Evolutionary conservation across 371 early-diverging fungal genomes (phyloP).

Genomic region (Apophysomyces variabilis): DNA sequence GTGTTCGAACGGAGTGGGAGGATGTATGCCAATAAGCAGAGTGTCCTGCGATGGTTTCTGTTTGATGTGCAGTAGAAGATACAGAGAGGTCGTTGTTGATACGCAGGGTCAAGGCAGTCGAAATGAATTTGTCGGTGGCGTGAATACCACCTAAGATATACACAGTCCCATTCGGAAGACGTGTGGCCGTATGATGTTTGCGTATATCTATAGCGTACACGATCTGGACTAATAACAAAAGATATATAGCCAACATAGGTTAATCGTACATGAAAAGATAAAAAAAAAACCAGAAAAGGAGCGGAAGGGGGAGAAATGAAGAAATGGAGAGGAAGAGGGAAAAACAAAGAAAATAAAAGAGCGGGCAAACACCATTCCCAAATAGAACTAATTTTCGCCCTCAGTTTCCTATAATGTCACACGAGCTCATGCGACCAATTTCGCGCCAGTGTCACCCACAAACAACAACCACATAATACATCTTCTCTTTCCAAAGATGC

Average conservation of each 20-base stretch:
- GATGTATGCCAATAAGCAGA: constrained; percentile 5
- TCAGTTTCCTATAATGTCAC: background rate
- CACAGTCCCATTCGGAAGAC: constrained; percentile 7
- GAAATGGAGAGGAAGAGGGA: background rate
- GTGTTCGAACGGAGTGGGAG: background rate
- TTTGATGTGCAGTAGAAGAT: constrained; percentile 6
- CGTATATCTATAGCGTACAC: background rate
- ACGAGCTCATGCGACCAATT: constrained; percentile 9
- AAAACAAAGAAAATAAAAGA: background rate
- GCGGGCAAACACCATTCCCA: background rate
- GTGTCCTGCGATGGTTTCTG: constrained; percentile 1
- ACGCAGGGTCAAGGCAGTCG: constrained; percentile 1
- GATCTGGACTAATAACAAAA: constrained; percentile 7
- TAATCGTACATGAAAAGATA: background rate
- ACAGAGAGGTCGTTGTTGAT: constrained; percentile 3
- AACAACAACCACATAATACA: background rate
- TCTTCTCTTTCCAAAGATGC: background rate
- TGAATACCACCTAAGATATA: background rate
- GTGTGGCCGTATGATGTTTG: constrained; percentile 8
- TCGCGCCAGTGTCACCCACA: background rate
- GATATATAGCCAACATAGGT: constrained; percentile 3
- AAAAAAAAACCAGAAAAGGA: background rate
- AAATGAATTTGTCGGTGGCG: background rate
- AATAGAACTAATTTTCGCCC: background rate
- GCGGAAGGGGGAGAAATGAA: background rate